Evolutionary conservation across 1,139 yeast genomes (phyloP).

Genomic region (Kluyveromyces marxianus): DNA sequence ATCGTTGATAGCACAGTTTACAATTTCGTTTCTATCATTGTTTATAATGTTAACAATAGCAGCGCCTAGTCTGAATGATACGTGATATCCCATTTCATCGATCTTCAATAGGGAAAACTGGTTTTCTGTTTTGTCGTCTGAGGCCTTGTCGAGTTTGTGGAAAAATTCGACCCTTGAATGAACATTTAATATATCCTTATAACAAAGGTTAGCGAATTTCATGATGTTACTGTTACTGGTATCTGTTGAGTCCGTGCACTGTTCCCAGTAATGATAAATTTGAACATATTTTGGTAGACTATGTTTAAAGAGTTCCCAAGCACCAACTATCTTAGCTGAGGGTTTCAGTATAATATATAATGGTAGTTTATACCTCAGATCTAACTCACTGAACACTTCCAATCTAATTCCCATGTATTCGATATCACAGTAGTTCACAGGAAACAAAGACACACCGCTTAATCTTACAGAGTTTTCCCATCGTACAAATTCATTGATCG

Average conservation of each 20-base stretch:
- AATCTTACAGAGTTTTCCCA: slow-evolving; percentile 37
- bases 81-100: slow-evolving; percentile 19
- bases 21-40: slow-evolving; percentile 9
- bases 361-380: slow-evolving; percentile 31
- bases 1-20: not conserved
- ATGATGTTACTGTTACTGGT: slow-evolving; percentile 17
- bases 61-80: slow-evolving; percentile 12
- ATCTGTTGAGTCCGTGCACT: slow-evolving; percentile 12
- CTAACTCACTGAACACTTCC: slow-evolving; percentile 34
- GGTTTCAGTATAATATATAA: slow-evolving; percentile 37
- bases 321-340: slow-evolving; percentile 25
- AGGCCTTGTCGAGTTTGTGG: slow-evolving; percentile 9
- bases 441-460: slow-evolving; percentile 41
- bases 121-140: not conserved
- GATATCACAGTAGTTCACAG: slow-evolving; percentile 21
- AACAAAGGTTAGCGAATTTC: slow-evolving; percentile 24
- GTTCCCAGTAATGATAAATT: slow-evolving; percentile 17
- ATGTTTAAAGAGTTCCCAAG: slow-evolving; percentile 36
- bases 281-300: slow-evolving; percentile 38
- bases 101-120: slow-evolving; percentile 11
- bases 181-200: slow-evolving; percentile 10
- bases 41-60: slow-evolving; percentile 1
- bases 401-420: slow-evolving; percentile 35
- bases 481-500: slow-evolving; percentile 22
- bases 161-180: slow-evolving; percentile 14